A percentile compares a stretch with the other conserved stretches of the same genome.
Conservation (phyloP, 306 rosid genomes). For the Prunus davidiana region DNA sequence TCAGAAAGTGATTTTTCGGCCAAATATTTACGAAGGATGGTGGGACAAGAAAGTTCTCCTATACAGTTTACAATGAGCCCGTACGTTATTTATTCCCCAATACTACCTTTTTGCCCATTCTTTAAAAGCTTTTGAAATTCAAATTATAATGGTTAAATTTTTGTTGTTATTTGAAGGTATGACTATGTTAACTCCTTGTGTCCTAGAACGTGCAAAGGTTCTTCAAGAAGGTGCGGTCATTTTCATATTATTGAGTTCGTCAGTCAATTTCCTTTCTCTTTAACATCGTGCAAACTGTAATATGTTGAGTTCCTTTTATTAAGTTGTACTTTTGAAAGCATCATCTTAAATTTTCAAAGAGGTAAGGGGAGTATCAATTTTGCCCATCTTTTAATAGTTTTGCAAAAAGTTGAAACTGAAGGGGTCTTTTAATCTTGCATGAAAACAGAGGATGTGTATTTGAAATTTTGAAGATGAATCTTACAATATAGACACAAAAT, state of each 20-base stretch:
- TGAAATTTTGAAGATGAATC: neutral
- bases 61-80: slow-evolving; percentile 67
- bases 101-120: neutral
- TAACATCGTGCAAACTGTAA: neutral
- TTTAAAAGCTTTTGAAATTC: neutral
- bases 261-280: neutral
- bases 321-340: neutral
- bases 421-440: neutral
- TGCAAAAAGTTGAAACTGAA: neutral
- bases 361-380: neutral
- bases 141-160: slow-evolving; percentile 20
- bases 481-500: neutral
- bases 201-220: slow-evolving; percentile 58
- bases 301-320: neutral
- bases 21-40: slow-evolving; percentile 68
- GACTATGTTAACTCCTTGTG: slow-evolving; percentile 72
- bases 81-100: slow-evolving; percentile 37
- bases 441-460: neutral
- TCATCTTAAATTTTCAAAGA: neutral
- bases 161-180: slow-evolving; percentile 41
- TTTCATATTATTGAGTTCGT: slow-evolving; percentile 10
- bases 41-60: slow-evolving; percentile 48
- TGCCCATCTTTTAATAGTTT: neutral
- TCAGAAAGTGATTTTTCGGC: slow-evolving; percentile 66
- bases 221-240: slow-evolving; percentile 58